phyloP scores from a whole-genome alignment of 2,329 filamentous ascomycete species.

The Sporothrix luriei region DNA sequence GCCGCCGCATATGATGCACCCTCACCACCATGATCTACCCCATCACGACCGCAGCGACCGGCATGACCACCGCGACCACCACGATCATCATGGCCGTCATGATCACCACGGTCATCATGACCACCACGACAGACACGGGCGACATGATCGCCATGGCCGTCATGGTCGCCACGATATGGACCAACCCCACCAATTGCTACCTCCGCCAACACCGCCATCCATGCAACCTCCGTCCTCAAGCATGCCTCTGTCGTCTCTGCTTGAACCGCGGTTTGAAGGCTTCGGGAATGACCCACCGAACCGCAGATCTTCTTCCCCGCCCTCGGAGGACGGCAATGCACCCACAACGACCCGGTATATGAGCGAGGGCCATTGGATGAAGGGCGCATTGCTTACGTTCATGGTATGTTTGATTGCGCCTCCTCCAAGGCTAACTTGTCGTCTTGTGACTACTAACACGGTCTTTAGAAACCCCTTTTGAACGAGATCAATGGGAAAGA shows the following conservation, averaged over 20 bases:
- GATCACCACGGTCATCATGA: conserved; percentile 18
- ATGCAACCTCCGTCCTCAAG: conserved; percentile 20
- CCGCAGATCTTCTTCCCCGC: conserved; percentile 10
- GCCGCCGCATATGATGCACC: conserved; percentile 24
- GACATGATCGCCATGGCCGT: not conserved
- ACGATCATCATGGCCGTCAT: not conserved
- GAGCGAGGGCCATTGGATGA: conserved; percentile 62
- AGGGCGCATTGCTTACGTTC: conserved; percentile 43
- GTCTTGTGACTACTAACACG: conserved; percentile 26
- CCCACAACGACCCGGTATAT: conserved; percentile 56
- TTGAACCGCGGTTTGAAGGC: conserved; percentile 23
- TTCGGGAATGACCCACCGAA: conserved; percentile 4
- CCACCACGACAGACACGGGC: not conserved
- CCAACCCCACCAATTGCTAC: conserved; percentile 21
- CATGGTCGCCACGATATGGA: conserved; percentile 10
- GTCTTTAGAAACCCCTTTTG: conserved; percentile 46
- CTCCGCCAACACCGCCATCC: conserved; percentile 12
- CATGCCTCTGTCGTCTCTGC: conserved; percentile 8
- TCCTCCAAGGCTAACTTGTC: not conserved
- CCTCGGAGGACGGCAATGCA: conserved; percentile 23
- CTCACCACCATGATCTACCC: conserved; percentile 24
- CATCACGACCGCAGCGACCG: conserved; percentile 18
- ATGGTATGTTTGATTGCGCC: conserved; percentile 46
- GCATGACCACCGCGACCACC: not conserved
- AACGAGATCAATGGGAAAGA: conserved; percentile 48